phyloP scores from a whole-genome alignment of 495 filamentous ascomycete genomes.

The Articulospora tetracladia region DNA sequence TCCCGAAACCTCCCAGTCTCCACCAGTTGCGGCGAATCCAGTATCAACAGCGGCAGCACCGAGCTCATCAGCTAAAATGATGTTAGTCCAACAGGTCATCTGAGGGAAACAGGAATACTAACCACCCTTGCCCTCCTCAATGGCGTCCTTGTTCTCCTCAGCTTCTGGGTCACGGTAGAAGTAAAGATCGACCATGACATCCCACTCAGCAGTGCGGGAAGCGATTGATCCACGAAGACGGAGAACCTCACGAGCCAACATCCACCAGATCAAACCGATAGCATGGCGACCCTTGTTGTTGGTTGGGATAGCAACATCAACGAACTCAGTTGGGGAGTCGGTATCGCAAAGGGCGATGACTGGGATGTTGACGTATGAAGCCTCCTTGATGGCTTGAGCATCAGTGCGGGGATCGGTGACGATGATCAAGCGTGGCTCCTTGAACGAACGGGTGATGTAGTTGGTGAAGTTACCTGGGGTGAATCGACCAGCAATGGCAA shows the following conservation, averaged over 20 bases:
- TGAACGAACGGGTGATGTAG: conserved; percentile 99
- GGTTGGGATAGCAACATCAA: conserved; percentile 98
- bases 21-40: conserved; percentile 59
- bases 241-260: conserved; percentile 98
- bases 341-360: conserved; percentile 98
- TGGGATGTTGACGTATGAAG: conserved; percentile 99
- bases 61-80: conserved; percentile 66
- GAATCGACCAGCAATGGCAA: conserved; percentile 98
- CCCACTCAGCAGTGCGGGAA: conserved; percentile 92
- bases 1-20: conserved; percentile 69
- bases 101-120: conserved; percentile 21
- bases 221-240: conserved; percentile 94
- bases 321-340: conserved; percentile 98
- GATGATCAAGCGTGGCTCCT: conserved; percentile 98
- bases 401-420: conserved; percentile 99
- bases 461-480: conserved; percentile 99
- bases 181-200: conserved; percentile 99
- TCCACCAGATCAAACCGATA: conserved; percentile 98
- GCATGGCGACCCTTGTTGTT: conserved; percentile 99
- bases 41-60: conserved; percentile 72
- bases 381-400: conserved; percentile 99
- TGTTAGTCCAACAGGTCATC: conserved; percentile 48
- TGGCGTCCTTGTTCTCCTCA: conserved; percentile 85
- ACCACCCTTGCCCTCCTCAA: conserved; percentile 47
- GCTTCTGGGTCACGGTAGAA: conserved; percentile 99